phyloP scores from a whole-genome alignment of 1,284 basidiomycete genomes.

The Puccinia coronata region DNA sequence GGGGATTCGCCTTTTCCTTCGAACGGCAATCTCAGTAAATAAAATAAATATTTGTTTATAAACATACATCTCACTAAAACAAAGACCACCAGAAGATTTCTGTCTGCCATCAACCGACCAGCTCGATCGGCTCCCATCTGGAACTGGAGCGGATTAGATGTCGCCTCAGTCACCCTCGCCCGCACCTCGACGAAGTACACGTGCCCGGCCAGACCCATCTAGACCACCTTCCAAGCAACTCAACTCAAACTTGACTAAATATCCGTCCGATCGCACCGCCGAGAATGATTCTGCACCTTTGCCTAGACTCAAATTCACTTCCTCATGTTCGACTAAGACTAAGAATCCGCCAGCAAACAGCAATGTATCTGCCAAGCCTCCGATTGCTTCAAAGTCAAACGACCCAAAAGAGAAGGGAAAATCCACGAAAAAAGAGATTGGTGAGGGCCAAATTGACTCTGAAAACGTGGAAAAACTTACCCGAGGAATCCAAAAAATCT shows the following conservation, averaged over 20 bases:
- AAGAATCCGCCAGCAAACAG: not conserved
- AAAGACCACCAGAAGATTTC: not conserved
- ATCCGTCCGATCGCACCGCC: not conserved
- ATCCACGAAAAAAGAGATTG: not conserved
- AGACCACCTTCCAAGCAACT: slow-evolving; percentile 9
- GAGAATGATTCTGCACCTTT: not conserved
- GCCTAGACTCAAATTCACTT: not conserved
- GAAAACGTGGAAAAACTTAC: slow-evolving; percentile 13
- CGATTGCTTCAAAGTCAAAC: not conserved
- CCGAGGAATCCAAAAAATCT: slow-evolving; percentile 14
- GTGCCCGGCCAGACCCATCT: not conserved
- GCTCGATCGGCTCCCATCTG: not conserved
- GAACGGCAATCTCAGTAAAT: no score
- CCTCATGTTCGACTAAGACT: not conserved
- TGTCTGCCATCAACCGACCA: not conserved
- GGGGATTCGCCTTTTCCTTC: no score
- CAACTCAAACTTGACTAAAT: not conserved
- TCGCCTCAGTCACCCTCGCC: not conserved
- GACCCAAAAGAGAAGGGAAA: not conserved
- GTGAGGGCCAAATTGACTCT: not conserved
- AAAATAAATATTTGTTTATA: no score
- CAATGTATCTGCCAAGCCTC: not conserved
- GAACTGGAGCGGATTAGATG: not conserved
- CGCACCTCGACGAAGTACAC: slow-evolving; percentile 24
- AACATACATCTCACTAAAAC: no score